phyloP scores from a whole-genome alignment of 2,329 filamentous ascomycete genomes.

The Beauveria australis region DNA sequence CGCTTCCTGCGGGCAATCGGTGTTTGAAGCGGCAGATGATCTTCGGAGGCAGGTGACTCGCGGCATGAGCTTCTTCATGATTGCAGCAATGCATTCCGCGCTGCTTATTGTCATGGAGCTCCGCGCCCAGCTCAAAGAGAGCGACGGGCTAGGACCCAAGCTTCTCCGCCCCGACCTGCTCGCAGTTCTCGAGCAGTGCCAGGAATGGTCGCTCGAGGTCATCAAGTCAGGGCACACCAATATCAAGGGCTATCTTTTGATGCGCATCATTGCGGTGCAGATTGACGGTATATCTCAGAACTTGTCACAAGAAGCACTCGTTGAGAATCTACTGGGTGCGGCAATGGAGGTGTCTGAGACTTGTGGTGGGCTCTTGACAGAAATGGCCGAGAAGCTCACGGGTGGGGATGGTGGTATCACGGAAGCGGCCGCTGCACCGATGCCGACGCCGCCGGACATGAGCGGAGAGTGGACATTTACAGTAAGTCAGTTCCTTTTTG shows the following conservation, averaged over 20 bases:
- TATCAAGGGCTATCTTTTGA: conserved; percentile 42
- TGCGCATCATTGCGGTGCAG: conserved; percentile 29
- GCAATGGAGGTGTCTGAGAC: background rate
- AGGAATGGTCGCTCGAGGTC: conserved; percentile 28
- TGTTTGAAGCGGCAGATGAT: background rate
- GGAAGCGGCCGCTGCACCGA: background rate
- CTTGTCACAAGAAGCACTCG: conserved; percentile 24
- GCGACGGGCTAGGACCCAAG: conserved; percentile 27
- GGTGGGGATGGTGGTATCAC: background rate
- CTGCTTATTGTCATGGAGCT: conserved; percentile 34
- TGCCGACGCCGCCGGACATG: conserved; percentile 3
- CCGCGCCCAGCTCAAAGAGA: conserved; percentile 30
- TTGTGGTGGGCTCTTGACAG: background rate
- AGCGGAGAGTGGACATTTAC: background rate
- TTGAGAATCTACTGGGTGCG: conserved; percentile 16
- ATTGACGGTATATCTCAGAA: conserved; percentile 33
- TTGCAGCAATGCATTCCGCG: conserved; percentile 24
- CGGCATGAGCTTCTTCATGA: conserved; percentile 34
- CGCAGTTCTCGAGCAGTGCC: conserved; percentile 31
- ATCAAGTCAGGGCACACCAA: conserved; percentile 47
- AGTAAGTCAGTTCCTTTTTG: background rate
- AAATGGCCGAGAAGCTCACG: conserved; percentile 3
- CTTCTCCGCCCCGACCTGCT: conserved; percentile 33
- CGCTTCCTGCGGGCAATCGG: conserved; percentile 2
- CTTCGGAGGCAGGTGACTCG: conserved; percentile 27